Evolutionary conservation across 1,139 yeast species (phyloP).

Genomic region (Yamadazyma mexicana): DNA sequence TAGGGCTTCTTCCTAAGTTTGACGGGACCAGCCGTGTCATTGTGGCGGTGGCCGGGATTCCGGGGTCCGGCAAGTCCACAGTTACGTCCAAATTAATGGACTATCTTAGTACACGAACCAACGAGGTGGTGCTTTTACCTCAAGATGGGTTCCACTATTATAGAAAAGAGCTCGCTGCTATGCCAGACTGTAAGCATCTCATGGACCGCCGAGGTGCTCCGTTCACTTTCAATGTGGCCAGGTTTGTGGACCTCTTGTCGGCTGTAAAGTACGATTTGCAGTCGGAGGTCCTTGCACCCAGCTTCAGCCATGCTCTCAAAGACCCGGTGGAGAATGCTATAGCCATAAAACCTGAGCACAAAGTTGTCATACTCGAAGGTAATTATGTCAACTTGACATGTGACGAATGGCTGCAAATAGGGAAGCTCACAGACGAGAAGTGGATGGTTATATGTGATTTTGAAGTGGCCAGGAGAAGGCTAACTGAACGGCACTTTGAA

Average conservation of each 20-base stretch:
- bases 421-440: constrained; percentile 34
- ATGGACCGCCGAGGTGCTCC: constrained; percentile 78
- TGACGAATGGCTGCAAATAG: constrained; percentile 51
- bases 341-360: constrained; percentile 37
- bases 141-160: constrained; percentile 87
- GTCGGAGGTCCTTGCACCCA: constrained; percentile 51
- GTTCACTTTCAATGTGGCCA: constrained; percentile 69
- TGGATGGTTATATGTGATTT: constrained; percentile 52
- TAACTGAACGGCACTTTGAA: constrained; percentile 67
- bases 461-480: constrained; percentile 50
- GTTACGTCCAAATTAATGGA: constrained; percentile 37
- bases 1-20: background rate
- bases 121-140: constrained; percentile 29
- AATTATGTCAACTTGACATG: constrained; percentile 54
- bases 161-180: constrained; percentile 48
- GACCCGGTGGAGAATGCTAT: constrained; percentile 64
- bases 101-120: constrained; percentile 18
- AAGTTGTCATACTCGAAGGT: constrained; percentile 66
- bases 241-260: constrained; percentile 27
- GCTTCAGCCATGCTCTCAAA: constrained; percentile 70
- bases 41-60: constrained; percentile 62
- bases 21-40: constrained; percentile 1
- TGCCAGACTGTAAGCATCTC: constrained; percentile 59
- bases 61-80: constrained; percentile 84
- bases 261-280: constrained; percentile 23